Base-by-base conservation (phyloP, 2,329 filamentous ascomycete species). In the Aspergillus proliferans region DNA sequence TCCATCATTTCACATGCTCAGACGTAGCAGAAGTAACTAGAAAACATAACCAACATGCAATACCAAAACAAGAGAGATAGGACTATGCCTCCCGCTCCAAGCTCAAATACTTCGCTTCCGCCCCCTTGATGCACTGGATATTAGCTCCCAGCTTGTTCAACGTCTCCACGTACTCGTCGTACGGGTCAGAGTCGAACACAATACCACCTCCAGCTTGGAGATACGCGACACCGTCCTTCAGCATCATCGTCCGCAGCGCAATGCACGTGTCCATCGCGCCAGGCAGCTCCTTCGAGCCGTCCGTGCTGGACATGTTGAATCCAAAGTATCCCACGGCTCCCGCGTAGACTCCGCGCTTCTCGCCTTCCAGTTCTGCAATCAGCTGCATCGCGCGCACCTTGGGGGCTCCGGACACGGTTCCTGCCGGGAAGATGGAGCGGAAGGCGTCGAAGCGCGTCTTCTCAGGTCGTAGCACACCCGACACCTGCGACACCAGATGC, bases 351-450 rank as follows among this genome's bases (percentile, higher is more conserved):
- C 93, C 92, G 47, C 93, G 80, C 77, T 96, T 96, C 78, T 98
- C 93, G 56, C 81, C 76, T 73, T 98, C 93, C 43, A 97, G 75
- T 73, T 97, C 92, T 43, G 88, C 90, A 61, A 98, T 98, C 53
- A 98, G 77, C 72, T 96, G 88, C 93, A 98, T 98, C 2, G 93
- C 93, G 54, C 85, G 83, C 48, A 98, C 90, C 74, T 98, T 98
- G 50, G 93, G 93, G 3, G 93, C 92, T 4, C 93, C 93, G 15
- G 87, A 93, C 26, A 97, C 92, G 0, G 93, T 98, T 48, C 93
- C 93, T 4, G 93, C 93, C 0, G 93, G 93, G 75, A 98, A 98
- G 61, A 98, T 96, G 57, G 87, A 91, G 36, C 92, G 82, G 74
- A 98, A 95, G 8, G 93, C 93, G 65, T 97, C 92, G 71, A 95